phyloP scores from a whole-genome alignment of 2,329 filamentous ascomycete species.

The Bipolaris cookei region DNA sequence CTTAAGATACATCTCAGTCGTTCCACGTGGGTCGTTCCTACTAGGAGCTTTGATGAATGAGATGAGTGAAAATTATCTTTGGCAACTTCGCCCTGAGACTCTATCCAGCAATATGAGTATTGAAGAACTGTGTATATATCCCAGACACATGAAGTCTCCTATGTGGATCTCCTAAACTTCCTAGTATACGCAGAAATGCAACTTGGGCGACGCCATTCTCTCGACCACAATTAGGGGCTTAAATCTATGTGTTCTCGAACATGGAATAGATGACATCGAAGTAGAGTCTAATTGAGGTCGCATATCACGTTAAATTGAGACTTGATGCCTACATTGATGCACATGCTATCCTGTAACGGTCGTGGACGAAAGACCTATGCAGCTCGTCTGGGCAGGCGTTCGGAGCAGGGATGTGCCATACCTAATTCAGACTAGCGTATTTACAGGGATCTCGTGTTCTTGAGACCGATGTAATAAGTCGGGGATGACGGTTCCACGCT shows the following conservation, averaged over 20 bases:
- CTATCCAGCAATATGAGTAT: not conserved
- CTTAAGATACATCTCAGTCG: not conserved
- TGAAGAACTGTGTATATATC: not conserved
- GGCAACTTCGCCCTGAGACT: not conserved
- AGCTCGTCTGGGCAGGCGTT: not conserved
- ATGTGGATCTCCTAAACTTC: not conserved
- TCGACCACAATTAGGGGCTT: not conserved
- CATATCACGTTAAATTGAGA: not conserved
- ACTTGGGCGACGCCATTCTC: not conserved
- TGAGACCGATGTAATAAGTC: slow-evolving; percentile 11
- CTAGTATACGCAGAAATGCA: not conserved
- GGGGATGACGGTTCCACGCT: slow-evolving; percentile 9
- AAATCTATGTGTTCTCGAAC: not conserved
- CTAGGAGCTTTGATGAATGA: not conserved
- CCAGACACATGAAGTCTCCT: not conserved
- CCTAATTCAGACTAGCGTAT: slow-evolving; percentile 3
- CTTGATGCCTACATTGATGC: not conserved
- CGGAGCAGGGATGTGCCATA: not conserved
- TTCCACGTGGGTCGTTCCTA: not conserved
- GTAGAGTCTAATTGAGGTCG: too few relatives aligned
- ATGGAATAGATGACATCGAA: not conserved
- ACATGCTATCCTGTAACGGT: not conserved
- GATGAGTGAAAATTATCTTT: not conserved
- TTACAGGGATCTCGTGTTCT: slow-evolving; percentile 22
- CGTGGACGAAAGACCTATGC: not conserved